Evolutionary conservation across 2,329 filamentous ascomycete genomes (phyloP).

Genomic region (Exophiala viscosa): DNA sequence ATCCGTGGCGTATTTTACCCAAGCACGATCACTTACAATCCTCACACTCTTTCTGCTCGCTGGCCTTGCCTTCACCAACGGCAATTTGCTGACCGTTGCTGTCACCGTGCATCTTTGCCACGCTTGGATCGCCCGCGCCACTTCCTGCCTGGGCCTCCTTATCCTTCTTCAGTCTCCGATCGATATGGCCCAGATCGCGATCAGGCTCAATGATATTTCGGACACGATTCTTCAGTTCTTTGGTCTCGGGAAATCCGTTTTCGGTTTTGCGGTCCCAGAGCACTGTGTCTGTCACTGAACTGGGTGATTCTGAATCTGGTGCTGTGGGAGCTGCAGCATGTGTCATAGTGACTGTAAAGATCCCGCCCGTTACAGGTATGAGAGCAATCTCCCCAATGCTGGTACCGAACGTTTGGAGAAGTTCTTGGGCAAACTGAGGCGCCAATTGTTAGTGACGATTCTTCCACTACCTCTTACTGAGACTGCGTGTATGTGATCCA

Average conservation of each 20-base stretch:
- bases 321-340: constrained; percentile 20
- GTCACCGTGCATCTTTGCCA: constrained; percentile 26
- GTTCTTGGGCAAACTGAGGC: constrained; percentile 80
- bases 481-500: no score
- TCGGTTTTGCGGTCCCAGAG: constrained; percentile 87
- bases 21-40: constrained; percentile 28
- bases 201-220: constrained; percentile 77
- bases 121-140: background rate
- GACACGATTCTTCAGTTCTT: constrained; percentile 80
- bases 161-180: constrained; percentile 47
- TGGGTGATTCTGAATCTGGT: constrained; percentile 12
- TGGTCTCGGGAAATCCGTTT: constrained; percentile 90
- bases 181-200: constrained; percentile 77
- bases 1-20: background rate
- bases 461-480: background rate
- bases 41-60: constrained; percentile 25
- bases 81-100: constrained; percentile 23
- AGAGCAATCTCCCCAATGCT: constrained; percentile 82
- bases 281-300: constrained; percentile 44
- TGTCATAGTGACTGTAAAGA: constrained; percentile 70
- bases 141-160: constrained; percentile 12
- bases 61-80: background rate
- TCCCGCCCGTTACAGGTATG: constrained; percentile 77
- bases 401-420: constrained; percentile 86
- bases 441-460: constrained; percentile 1